phyloP scores from a whole-genome alignment of 257 asterid genomes.

The Verbascum thapsus region DNA sequence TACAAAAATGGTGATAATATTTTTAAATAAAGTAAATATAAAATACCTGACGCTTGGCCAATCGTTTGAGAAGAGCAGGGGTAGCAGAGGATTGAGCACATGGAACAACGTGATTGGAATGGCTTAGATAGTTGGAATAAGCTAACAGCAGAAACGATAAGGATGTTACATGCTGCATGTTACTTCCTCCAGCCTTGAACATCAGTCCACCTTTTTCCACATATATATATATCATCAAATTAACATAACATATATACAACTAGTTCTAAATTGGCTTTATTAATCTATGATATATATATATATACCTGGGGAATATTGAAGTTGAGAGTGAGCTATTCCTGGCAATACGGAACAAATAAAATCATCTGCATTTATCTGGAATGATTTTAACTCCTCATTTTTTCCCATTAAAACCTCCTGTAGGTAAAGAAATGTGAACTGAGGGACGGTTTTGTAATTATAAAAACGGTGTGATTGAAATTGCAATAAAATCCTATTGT shows the following conservation, averaged over 20 bases:
- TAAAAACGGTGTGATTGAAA: too few relatives aligned
- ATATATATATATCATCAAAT: constrained; percentile 19
- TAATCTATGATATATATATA: not conserved
- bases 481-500: too few relatives aligned
- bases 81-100: constrained; percentile 70
- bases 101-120: constrained; percentile 71
- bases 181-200: constrained; percentile 80
- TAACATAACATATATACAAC: not conserved
- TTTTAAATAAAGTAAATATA: not conserved
- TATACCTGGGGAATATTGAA: constrained; percentile 87
- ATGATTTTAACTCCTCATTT: constrained; percentile 56
- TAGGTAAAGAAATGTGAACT: not conserved
- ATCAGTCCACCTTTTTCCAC: constrained; percentile 59
- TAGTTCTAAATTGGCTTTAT: not conserved
- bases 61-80: constrained; percentile 70
- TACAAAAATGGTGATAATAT: not conserved
- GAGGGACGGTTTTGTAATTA: too few relatives aligned
- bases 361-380: constrained; percentile 73
- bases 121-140: constrained; percentile 86
- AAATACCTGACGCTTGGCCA: constrained; percentile 83
- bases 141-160: constrained; percentile 75
- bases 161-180: constrained; percentile 96
- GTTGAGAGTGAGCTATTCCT: constrained; percentile 74
- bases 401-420: constrained; percentile 89
- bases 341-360: constrained; percentile 81